Evolutionary conservation across 2,329 filamentous ascomycete species (phyloP), one percentile per base, ranked within the genome.

Genomic region (Fusarium lyarnte): DNA sequence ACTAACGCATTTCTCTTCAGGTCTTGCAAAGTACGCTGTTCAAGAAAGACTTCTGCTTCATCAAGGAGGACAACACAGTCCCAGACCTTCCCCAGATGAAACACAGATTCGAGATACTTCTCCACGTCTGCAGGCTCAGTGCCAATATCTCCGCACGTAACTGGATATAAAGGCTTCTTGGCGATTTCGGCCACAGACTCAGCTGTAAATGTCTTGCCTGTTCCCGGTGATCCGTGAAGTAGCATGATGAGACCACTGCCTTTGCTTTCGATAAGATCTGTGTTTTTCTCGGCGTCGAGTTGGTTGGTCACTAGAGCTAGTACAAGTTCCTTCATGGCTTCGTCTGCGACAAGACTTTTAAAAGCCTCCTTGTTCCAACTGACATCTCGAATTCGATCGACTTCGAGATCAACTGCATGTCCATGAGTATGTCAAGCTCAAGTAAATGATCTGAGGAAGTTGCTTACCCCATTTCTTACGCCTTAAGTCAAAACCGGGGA

Each of bases 141-240:
- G 5, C 71, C 71, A n/a, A 73, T 74, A 46, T 74, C 70, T 35
- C 70, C 71, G 2, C 71, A 73, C 0, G 71, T 71, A 35, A 74
- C 70, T 10, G 70, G 58, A 27, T 74, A 74, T 3, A 74, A 21
- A 7, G 70, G 70, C 17, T 61, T 70, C 47, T 74, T 72, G 6
- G 66, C 66, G 2, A 68, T 39, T 17, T 74, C 71, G 0, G 71
- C 71, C 17, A 74, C 69, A 17, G 70, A 73, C 35, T 73, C 70
- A 0, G 71, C 70, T 6, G 71, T 73, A 11, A 74, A 53, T 2
- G 71, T 74, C 51, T 74, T 74, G 0, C 66, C 66, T 2, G 53
- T 58, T 41, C 59, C 59, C 8, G 59, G 53, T 0, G 59, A 63
- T 0, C 52, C 53, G 9, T 63, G 52, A 1, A 63, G 16, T 1